phyloP scores from a whole-genome alignment of 768 basidiomycete genomes.

The Sarcodon aspratus region DNA sequence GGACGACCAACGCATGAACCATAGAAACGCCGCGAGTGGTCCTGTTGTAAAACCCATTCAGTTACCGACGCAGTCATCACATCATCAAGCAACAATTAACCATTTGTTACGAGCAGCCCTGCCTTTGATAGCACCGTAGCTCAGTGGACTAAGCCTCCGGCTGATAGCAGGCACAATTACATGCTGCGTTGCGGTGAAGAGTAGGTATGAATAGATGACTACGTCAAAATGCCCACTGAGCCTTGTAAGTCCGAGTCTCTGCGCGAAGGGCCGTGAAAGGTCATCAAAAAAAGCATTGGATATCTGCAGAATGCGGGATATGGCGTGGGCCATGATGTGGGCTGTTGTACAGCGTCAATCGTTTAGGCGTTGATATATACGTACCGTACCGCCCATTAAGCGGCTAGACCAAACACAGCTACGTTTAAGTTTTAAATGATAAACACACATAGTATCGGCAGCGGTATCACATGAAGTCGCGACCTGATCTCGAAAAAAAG shows the following conservation, averaged over 20 bases:
- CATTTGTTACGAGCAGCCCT: constrained; percentile 46
- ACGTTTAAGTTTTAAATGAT: too few relatives aligned
- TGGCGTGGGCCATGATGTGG: constrained; percentile 6
- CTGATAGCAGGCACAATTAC: constrained; percentile 46
- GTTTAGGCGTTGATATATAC: too few relatives aligned
- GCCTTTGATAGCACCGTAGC: constrained; percentile 33
- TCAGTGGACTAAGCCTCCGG: constrained; percentile 31
- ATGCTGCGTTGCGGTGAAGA: constrained; percentile 48
- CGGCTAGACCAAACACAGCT: too few relatives aligned
- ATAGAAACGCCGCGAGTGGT: constrained; percentile 64
- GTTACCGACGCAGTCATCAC: neutral
- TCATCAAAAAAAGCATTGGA: constrained; percentile 8
- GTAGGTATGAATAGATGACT: constrained; percentile 39
- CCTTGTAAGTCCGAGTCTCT: constrained; percentile 35
- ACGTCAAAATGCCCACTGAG: constrained; percentile 45
- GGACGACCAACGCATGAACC: constrained; percentile 54
- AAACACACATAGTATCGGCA: too few relatives aligned
- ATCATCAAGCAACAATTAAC: constrained; percentile 23
- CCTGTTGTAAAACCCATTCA: constrained; percentile 26
- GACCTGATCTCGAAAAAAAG: too few relatives aligned
- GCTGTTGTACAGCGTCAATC: too few relatives aligned
- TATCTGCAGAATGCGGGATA: neutral
- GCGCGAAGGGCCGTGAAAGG: constrained; percentile 10
- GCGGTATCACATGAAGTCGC: too few relatives aligned
- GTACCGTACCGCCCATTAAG: too few relatives aligned